phyloP scores from a whole-genome alignment of 2,329 filamentous ascomycete species.

The Aspergillus sp. region DNA sequence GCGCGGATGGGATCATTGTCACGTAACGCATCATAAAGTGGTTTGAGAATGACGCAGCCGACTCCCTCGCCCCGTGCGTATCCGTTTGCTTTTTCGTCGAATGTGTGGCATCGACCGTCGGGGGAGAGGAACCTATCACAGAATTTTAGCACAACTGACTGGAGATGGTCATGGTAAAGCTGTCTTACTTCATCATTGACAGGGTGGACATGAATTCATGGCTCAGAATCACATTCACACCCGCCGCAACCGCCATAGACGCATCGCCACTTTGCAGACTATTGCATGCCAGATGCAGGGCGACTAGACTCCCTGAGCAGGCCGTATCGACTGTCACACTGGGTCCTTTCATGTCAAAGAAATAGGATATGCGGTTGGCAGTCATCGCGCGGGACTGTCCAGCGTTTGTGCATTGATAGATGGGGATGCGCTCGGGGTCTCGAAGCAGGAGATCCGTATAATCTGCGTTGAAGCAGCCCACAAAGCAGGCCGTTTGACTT shows the following conservation, averaged over 20 bases:
- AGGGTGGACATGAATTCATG: conserved; percentile 25
- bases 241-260: conserved; percentile 22
- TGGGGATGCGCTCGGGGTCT: conserved; percentile 26
- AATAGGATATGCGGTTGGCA: conserved; percentile 30
- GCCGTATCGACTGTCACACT: conserved; percentile 22
- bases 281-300: conserved; percentile 31
- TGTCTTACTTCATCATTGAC: conserved; percentile 17
- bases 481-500: conserved; percentile 27
- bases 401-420: conserved; percentile 26
- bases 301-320: conserved; percentile 26
- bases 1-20: conserved; percentile 44
- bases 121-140: conserved; percentile 24
- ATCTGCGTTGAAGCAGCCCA: conserved; percentile 27
- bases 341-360: conserved; percentile 29
- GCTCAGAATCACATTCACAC: conserved; percentile 24
- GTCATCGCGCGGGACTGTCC: conserved; percentile 25
- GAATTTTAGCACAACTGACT: neutral
- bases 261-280: conserved; percentile 22
- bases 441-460: conserved; percentile 27
- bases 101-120: conserved; percentile 29
- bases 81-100: conserved; percentile 43
- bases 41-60: conserved; percentile 42
- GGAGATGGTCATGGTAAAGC: neutral
- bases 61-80: conserved; percentile 49
- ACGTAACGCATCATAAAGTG: conserved; percentile 38